phyloP scores from a whole-genome alignment of 2,329 filamentous ascomycete species.

The Tolypocladium cylindrosporum region DNA sequence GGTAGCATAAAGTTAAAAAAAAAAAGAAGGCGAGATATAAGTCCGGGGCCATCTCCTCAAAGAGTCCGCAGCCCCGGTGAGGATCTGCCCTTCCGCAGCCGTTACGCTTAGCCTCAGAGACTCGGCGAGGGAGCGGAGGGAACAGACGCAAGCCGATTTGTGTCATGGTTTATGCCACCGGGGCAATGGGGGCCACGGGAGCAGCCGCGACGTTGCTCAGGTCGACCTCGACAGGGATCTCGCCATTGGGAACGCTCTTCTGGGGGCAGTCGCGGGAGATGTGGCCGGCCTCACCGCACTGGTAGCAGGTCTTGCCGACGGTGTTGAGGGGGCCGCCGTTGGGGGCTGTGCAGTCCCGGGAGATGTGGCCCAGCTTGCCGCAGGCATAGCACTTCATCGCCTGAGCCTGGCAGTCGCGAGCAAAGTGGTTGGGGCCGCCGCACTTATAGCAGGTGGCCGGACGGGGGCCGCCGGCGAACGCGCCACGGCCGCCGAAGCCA shows the following conservation, averaged over 20 bases:
- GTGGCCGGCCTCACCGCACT: constrained; percentile 90
- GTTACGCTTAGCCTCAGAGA: not conserved
- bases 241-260: constrained; percentile 44
- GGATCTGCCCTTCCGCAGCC: constrained; percentile 3
- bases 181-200: constrained; percentile 34
- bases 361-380: constrained; percentile 91
- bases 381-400: constrained; percentile 98
- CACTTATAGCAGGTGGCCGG: constrained; percentile 67
- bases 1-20: not conserved
- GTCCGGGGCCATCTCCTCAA: not conserved
- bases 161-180: constrained; percentile 22
- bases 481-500: constrained; percentile 59
- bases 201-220: constrained; percentile 30
- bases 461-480: constrained; percentile 59
- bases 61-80: not conserved
- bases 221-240: constrained; percentile 35
- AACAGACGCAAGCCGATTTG: constrained; percentile 4
- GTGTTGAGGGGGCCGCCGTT: constrained; percentile 95
- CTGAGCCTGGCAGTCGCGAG: constrained; percentile 95
- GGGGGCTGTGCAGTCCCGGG: constrained; percentile 85
- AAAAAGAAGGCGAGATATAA: not conserved
- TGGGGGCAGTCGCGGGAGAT: constrained; percentile 91
- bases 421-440: constrained; percentile 91
- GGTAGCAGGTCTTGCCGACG: constrained; percentile 96
- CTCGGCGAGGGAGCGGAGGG: not conserved